A percentile compares a stretch with the other conserved stretches of the same genome.
phyloP scores from a whole-genome alignment of 805 yeast species.

The Saccharomycopsis capsularis region DNA sequence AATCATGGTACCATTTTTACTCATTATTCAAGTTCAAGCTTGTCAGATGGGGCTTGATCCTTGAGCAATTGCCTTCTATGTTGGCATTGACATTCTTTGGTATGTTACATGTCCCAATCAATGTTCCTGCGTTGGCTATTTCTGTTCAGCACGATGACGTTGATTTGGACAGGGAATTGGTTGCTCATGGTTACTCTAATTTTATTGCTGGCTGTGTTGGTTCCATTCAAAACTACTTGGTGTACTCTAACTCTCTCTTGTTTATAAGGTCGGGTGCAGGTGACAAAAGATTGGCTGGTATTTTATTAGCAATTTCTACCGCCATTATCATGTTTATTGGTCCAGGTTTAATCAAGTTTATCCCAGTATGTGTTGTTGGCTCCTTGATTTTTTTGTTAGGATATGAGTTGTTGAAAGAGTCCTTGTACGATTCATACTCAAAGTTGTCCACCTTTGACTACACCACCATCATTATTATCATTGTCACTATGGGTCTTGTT shows the following conservation, averaged over 20 bases:
- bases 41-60: conserved; percentile 70
- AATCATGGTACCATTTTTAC: conserved; percentile 77
- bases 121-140: conserved; percentile 94
- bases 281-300: conserved; percentile 80
- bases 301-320: conserved; percentile 81
- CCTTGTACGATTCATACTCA: conserved; percentile 78
- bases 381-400: conserved; percentile 86
- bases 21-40: conserved; percentile 55
- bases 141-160: conserved; percentile 74
- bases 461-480: conserved; percentile 73
- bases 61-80: conserved; percentile 82
- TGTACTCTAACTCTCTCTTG: conserved; percentile 86
- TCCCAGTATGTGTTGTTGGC: conserved; percentile 95
- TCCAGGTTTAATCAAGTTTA: conserved; percentile 86
- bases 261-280: conserved; percentile 89
- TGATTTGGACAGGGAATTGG: conserved; percentile 86
- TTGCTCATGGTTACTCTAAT: conserved; percentile 93
- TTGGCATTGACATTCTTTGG: conserved; percentile 94
- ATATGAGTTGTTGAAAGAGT: conserved; percentile 81
- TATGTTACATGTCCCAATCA: conserved; percentile 91
- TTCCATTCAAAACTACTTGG: conserved; percentile 88
- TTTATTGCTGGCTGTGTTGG: conserved; percentile 78
- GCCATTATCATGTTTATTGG: conserved; percentile 77
- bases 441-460: conserved; percentile 73
- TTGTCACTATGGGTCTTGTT: conserved; percentile 90